Percentiles rank a stretch among this genome's conserved stretches.
Conservation (phyloP, 345 rosid genomes). For the Lumnitzera racemosa region DNA sequence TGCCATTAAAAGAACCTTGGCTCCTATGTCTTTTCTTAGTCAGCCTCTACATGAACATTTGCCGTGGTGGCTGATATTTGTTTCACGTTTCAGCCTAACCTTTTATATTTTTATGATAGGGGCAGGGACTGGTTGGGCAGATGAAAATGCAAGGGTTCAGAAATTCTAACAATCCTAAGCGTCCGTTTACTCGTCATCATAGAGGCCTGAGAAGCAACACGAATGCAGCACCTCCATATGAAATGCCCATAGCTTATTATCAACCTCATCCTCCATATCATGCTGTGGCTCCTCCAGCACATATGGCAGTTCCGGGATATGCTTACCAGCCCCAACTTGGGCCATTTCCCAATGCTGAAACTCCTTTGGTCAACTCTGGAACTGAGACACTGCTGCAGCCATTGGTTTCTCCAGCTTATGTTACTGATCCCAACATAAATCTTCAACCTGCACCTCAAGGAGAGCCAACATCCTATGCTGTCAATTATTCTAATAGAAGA, state of each 20-base stretch:
- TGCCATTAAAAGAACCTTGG: no score
- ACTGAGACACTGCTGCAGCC: slow-evolving; percentile 47
- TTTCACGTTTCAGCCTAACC: no score
- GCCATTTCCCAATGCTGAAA: slow-evolving; percentile 54
- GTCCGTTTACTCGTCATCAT: slow-evolving; percentile 47
- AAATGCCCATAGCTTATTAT: slow-evolving; percentile 40
- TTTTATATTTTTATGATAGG: no score
- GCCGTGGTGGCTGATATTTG: no score
- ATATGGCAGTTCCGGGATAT: slow-evolving; percentile 53
- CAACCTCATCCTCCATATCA: slow-evolving; percentile 42
- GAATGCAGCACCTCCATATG: slow-evolving; percentile 43
- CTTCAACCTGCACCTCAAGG: slow-evolving; percentile 48
- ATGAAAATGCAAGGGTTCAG: slow-evolving; percentile 48
- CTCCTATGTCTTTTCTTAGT: no score
- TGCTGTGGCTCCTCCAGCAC: slow-evolving; percentile 58
- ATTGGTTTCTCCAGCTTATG: slow-evolving; percentile 43
- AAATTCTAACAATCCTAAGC: slow-evolving; percentile 45
- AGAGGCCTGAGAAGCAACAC: slow-evolving; percentile 59
- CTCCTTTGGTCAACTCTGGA: slow-evolving; percentile 52
- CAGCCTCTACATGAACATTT: no score
- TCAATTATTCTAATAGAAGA: slow-evolving; percentile 39
- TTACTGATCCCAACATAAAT: slow-evolving; percentile 25
- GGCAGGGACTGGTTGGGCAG: slow-evolving; percentile 49
- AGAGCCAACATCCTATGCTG: slow-evolving; percentile 41
- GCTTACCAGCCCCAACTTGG: slow-evolving; percentile 52